Evolutionary conservation across 352 stramenopile genomes (phyloP).

Genomic region (Phytopythium aichiense): DNA sequence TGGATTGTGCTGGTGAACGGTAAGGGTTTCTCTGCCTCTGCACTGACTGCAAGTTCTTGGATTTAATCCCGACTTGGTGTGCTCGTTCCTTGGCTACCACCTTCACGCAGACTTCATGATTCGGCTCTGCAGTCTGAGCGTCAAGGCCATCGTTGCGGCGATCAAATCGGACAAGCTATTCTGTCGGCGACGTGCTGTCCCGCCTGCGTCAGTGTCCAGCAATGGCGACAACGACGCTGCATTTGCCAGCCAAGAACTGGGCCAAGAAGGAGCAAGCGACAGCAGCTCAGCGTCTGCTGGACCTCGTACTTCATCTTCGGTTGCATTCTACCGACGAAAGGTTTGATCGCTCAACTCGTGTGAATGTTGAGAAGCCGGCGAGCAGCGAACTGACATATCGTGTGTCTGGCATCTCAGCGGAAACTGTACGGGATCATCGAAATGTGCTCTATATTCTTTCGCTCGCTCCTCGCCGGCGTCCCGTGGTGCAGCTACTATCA

Average conservation of each 20-base stretch:
- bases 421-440: constrained; percentile 80
- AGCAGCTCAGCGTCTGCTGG: constrained; percentile 7
- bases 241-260: not conserved
- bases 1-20: constrained; percentile 78
- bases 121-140: constrained; percentile 46
- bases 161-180: constrained; percentile 36
- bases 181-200: constrained; percentile 16
- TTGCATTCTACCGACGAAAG: constrained; percentile 69
- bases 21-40: constrained; percentile 12
- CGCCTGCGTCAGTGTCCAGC: not conserved
- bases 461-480: constrained; percentile 48
- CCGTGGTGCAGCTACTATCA: constrained; percentile 82
- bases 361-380: too few relatives aligned
- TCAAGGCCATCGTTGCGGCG: constrained; percentile 54
- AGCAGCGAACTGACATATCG: too few relatives aligned
- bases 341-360: constrained; percentile 14
- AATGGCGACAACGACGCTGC: not conserved
- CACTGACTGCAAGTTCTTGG: not conserved
- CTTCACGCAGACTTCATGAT: constrained; percentile 59
- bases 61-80: not conserved
- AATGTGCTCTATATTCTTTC: constrained; percentile 63
- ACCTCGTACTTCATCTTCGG: constrained; percentile 25
- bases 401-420: constrained; percentile 23
- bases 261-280: constrained; percentile 10
- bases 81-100: not conserved